These are phyloP conservation scores for Colletotrichum karsti DNA, from an alignment of 2,329 filamentous ascomycete genomes.

Conservation along the genomic window DNA sequence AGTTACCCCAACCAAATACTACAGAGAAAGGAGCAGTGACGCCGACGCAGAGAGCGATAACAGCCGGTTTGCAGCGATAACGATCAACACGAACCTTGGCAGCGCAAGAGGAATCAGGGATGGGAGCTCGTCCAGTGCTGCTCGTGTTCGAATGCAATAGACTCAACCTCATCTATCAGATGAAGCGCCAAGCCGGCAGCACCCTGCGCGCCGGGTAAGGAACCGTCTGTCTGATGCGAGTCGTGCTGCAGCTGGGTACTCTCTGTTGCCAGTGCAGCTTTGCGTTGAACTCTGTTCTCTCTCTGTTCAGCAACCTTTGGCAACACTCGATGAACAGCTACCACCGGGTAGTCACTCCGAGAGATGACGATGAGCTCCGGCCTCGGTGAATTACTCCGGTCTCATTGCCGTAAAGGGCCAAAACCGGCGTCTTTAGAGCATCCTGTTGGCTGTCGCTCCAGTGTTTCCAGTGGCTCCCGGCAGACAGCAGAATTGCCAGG, in stretches of 20 bases:
- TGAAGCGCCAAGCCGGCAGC: constrained; percentile 26
- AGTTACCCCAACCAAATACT: background rate
- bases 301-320: background rate
- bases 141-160: background rate
- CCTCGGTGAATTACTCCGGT: background rate
- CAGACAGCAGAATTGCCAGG: background rate
- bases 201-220: constrained; percentile 24
- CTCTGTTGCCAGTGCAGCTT: background rate
- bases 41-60: background rate
- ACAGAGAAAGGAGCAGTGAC: constrained; percentile 9
- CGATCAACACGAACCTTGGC: constrained; percentile 16
- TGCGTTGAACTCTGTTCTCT: background rate
- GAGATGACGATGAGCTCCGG: background rate
- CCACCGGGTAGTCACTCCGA: background rate
- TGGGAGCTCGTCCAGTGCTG: constrained; percentile 10
- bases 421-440: background rate
- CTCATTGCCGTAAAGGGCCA: background rate
- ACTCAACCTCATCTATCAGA: constrained; percentile 20
- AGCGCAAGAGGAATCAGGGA: constrained; percentile 4
- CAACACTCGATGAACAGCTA: background rate
- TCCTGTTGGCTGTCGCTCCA: constrained; percentile 15
- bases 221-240: constrained; percentile 3
- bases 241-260: background rate
- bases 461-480: constrained; percentile 19
- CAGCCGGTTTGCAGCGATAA: background rate